Percentiles rank a stretch among this genome's conserved stretches.
These are phyloP conservation scores for Eutypa lata DNA, from an alignment of 2,329 filamentous ascomycete species.

Conservation along the genomic window DNA sequence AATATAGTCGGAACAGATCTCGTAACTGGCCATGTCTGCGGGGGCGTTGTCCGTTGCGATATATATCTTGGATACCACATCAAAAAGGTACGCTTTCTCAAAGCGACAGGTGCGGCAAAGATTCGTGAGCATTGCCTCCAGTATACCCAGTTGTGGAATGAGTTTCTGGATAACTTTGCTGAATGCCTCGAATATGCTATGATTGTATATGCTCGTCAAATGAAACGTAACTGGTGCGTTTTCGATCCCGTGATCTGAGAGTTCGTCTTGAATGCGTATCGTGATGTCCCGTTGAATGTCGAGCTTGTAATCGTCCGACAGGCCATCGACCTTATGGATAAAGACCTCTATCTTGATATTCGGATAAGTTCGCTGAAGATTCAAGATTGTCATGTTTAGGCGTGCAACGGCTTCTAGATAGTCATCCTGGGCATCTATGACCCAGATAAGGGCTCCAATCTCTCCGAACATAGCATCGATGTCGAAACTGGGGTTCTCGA, in stretches of 20 bases:
- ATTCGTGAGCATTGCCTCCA: conserved; percentile 92
- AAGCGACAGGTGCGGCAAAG: conserved; percentile 91
- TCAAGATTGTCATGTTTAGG: conserved; percentile 84
- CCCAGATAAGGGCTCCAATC: conserved; percentile 94
- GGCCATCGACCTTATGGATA: conserved; percentile 97
- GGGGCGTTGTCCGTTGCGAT: conserved; percentile 93
- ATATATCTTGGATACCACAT: conserved; percentile 97
- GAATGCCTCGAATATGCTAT: conserved; percentile 97
- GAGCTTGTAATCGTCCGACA: conserved; percentile 93
- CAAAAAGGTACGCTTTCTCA: conserved; percentile 97
- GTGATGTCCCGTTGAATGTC: conserved; percentile 97
- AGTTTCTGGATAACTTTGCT: conserved; percentile 98
- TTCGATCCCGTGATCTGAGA: conserved; percentile 88
- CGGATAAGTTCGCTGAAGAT: conserved; percentile 83
- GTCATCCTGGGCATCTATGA: conserved; percentile 97
- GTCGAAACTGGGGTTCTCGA: conserved; percentile 85
- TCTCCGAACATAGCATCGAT: conserved; percentile 92
- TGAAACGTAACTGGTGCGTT: conserved; percentile 94
- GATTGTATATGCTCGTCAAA: conserved; percentile 96
- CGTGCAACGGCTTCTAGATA: conserved; percentile 88
- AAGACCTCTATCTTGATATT: conserved; percentile 98
- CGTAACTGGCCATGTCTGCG: conserved; percentile 92
- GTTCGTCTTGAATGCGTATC: conserved; percentile 92
- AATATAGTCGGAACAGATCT: conserved; percentile 98
- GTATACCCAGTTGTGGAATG: conserved; percentile 85